Percentiles rank a stretch among this genome's conserved stretches.
Conservation (phyloP, 2,329 filamentous ascomycete species). For the Trichoderma harzianum region DNA sequence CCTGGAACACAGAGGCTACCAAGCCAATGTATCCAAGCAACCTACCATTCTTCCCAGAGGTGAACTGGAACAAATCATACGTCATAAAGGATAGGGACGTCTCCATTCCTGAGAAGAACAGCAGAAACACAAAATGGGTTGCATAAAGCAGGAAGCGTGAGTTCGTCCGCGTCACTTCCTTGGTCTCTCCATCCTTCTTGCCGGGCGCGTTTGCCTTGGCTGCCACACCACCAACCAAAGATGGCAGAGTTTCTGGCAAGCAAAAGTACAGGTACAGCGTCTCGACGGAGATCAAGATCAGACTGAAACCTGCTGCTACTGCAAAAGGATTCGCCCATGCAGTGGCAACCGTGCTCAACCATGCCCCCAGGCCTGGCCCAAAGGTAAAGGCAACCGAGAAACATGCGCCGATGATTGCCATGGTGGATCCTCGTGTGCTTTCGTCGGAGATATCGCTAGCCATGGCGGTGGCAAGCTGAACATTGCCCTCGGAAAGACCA, state of each 20-base stretch:
- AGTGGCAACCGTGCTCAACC: slow-evolving; percentile 70
- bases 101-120: slow-evolving; percentile 98
- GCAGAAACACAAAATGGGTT: slow-evolving; percentile 84
- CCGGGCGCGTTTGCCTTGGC: slow-evolving; percentile 22
- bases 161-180: slow-evolving; percentile 62
- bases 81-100: slow-evolving; percentile 98
- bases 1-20: slow-evolving; percentile 87
- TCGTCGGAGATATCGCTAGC: slow-evolving; percentile 94
- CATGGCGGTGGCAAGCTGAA: slow-evolving; percentile 93
- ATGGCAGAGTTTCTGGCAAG: slow-evolving; percentile 82
- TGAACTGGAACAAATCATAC: slow-evolving; percentile 85
- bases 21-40: slow-evolving; percentile 89
- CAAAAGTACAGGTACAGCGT: slow-evolving; percentile 80
- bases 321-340: slow-evolving; percentile 91
- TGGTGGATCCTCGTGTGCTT: slow-evolving; percentile 78
- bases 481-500: slow-evolving; percentile 92
- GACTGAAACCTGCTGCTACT: slow-evolving; percentile 81
- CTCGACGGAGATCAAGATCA: slow-evolving; percentile 80
- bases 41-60: slow-evolving; percentile 73
- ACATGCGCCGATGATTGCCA: slow-evolving; percentile 94
- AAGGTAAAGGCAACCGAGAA: slow-evolving; percentile 98
- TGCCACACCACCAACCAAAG: slow-evolving; percentile 35
- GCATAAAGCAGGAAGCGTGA: slow-evolving; percentile 78
- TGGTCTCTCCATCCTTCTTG: slow-evolving; percentile 23
- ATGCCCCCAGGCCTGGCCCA: slow-evolving; percentile 87